Percentiles rank a stretch among this genome's conserved stretches.
These are phyloP conservation scores for Vitis hybrid DNA, from an alignment of 177 flowering plant genomes.

Conservation along the genomic window DNA sequence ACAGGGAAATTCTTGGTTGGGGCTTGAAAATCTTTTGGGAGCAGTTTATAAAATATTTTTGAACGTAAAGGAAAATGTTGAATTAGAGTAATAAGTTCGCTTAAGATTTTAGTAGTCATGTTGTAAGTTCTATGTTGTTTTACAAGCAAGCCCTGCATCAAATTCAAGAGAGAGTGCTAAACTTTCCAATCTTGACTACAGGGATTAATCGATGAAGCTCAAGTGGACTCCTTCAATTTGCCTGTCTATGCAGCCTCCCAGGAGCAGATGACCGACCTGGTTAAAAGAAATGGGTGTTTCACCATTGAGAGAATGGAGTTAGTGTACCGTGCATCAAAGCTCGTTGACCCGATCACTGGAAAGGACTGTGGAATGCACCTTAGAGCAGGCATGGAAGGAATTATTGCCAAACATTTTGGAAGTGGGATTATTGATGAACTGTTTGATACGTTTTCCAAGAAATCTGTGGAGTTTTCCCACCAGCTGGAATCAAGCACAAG, in stretches of 20 bases:
- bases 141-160: too few relatives aligned
- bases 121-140: too few relatives aligned
- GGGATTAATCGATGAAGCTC: slow-evolving; percentile 14
- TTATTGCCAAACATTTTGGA: not conserved
- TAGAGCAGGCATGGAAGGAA: slow-evolving; percentile 1
- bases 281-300: not conserved
- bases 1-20: too few relatives aligned
- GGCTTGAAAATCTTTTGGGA: too few relatives aligned
- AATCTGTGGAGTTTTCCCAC: not conserved
- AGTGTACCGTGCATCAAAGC: not conserved
- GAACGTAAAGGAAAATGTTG: too few relatives aligned
- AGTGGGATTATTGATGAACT: not conserved
- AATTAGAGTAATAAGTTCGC: too few relatives aligned
- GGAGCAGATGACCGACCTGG: not conserved
- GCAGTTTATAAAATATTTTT: too few relatives aligned
- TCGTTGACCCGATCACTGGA: not conserved
- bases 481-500: not conserved
- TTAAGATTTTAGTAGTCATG: too few relatives aligned
- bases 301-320: not conserved
- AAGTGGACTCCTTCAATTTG: slow-evolving; percentile 3
- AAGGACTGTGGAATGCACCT: not conserved
- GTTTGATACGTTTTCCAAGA: not conserved
- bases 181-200: not conserved
- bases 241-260: not conserved
- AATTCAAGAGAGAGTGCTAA: too few relatives aligned